Conservation (phyloP, 257 asterid species). For the Nicotiana attenuata region DNA sequence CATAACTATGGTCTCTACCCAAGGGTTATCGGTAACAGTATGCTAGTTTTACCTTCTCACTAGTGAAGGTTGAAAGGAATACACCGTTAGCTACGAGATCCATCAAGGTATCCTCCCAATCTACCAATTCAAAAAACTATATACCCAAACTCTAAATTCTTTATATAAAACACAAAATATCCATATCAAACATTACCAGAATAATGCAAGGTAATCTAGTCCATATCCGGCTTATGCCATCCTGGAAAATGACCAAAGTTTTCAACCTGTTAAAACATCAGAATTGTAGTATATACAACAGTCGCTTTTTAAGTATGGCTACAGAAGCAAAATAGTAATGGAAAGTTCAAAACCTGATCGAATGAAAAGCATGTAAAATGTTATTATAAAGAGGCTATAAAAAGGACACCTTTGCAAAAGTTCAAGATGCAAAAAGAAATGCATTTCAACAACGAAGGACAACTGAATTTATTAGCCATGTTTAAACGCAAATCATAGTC, state of each 20-base stretch:
- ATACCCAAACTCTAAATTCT: no score
- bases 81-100: no score
- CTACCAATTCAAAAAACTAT: no score
- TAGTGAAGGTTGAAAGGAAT: no score
- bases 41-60: no score
- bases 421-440: neutral
- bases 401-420: neutral
- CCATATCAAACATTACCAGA: no score
- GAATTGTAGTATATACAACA: neutral
- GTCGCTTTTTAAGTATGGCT: neutral
- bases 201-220: no score
- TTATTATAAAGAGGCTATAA: neutral
- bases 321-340: neutral
- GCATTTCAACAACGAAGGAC: neutral
- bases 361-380: neutral
- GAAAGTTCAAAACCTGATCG: neutral
- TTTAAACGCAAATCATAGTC: neutral
- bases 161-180: no score
- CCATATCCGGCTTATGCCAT: neutral
- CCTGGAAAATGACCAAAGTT: neutral
- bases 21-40: no score
- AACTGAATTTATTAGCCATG: neutral
- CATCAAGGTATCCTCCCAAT: no score
- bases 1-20: no score
- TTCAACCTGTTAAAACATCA: neutral